Evolutionary conservation across 441 rosid species (phyloP), one percentile per base, ranked within the genome.

Genomic region (Corymbia calophylla): DNA sequence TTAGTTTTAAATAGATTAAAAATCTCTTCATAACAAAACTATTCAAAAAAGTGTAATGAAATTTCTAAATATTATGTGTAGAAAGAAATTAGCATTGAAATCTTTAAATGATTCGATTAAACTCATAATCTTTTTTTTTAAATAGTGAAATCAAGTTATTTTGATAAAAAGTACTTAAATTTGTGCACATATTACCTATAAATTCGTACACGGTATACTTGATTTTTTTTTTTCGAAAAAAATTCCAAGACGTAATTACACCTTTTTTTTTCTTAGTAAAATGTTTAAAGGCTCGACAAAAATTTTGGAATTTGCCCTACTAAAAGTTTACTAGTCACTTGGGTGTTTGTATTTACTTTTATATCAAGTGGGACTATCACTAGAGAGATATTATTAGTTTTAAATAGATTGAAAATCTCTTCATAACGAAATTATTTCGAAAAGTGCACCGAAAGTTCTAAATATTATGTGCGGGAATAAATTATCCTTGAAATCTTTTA

Each of bases 161-260:
- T 8, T 21, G 1, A 32, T 68, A 5, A 8, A 8, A 66, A 32
- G 21, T 0, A 68, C 0, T 4, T 32, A 5, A 68, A 18, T 18
- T 68, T 17, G 13, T 2, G 3, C 0, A 1, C 13, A 18, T 32
- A 64, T 7, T 9, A 64, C 9, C n/a, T n/a, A 32, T 15, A 64
- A 7, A 15, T 56, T 23, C 62, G 12, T n/a, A n/a, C 23, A 23
- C 9, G 25, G 25, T 3, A 5, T 68, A 31, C 5, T 68, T 35
- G 39, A 35, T 35, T 32, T 32, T 2, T 1, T 32, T 68, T 66
- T 68, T n/a, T n/a, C n/a, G 17, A 68, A 68, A 1, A 32, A 68
- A 1, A 8, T 32, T 68, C 0, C 27, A 9, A 0, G 4, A 68
- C 0, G 0, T 18, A 0, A 14, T n/a, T 64, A 1, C 39, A 35